Conservation (phyloP, 164 flowering plant species). For the Euptelea pleiosperma region DNA sequence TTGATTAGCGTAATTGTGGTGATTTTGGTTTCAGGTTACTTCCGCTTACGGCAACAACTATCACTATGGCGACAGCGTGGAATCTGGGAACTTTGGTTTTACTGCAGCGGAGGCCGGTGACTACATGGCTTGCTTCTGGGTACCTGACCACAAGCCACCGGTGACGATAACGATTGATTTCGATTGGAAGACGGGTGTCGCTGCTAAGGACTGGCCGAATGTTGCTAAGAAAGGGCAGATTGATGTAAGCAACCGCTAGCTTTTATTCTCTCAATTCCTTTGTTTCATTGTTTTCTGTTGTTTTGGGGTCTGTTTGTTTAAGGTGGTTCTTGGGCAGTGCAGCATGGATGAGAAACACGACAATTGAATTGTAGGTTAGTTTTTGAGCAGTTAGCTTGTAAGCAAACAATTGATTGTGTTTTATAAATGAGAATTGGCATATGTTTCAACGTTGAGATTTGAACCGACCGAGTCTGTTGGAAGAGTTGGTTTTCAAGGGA, state of each 20-base stretch:
- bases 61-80: slow-evolving; percentile 52
- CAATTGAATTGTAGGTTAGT: no score
- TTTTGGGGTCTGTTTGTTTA: no score
- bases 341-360: no score
- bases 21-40: slow-evolving; percentile 64
- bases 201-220: slow-evolving; percentile 73
- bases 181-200: slow-evolving; percentile 78
- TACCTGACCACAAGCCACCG: slow-evolving; percentile 42
- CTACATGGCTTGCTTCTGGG: slow-evolving; percentile 64
- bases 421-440: no score
- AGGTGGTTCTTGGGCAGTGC: no score
- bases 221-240: slow-evolving; percentile 76
- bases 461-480: no score
- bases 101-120: slow-evolving; percentile 72
- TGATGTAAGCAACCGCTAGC: slow-evolving; percentile 46
- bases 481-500: no score
- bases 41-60: slow-evolving; percentile 57
- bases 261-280: no score
- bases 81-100: slow-evolving; percentile 63
- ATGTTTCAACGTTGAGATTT: no score
- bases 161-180: slow-evolving; percentile 47
- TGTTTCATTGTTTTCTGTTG: not conserved
- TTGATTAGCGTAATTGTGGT: not conserved
- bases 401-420: no score
- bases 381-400: no score